phyloP scores from a whole-genome alignment of 306 rosid species.

The Corylus avellana region DNA sequence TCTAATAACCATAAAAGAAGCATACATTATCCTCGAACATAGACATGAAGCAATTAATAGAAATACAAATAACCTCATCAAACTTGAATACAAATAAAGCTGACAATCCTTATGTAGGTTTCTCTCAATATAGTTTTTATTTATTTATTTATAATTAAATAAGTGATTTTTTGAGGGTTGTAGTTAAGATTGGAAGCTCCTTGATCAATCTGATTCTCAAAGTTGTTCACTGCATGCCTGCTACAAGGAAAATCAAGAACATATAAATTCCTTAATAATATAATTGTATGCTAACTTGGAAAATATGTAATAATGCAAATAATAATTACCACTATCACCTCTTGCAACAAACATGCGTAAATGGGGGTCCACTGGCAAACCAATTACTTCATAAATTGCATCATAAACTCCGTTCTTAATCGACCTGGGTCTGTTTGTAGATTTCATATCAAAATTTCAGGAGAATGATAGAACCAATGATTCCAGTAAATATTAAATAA shows the following conservation, averaged over 20 bases:
- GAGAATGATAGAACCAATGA: too few species aligned
- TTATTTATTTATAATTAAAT: too few species aligned
- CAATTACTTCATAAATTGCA: slow-evolving; percentile 42
- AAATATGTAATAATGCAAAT: not conserved
- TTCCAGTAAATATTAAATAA: too few species aligned
- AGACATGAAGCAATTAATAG: too few species aligned
- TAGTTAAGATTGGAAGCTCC: not conserved
- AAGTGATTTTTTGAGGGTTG: too few species aligned
- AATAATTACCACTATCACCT: slow-evolving; percentile 16
- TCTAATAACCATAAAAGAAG: too few species aligned
- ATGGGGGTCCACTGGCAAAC: slow-evolving; percentile 61
- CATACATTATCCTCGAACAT: too few species aligned
- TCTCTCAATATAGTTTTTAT: too few species aligned
- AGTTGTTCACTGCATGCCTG: not conserved
- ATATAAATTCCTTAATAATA: not conserved
- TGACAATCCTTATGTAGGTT: too few species aligned
- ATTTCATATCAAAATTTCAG: not conserved
- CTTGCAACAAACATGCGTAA: slow-evolving; percentile 23
- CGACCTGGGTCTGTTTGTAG: slow-evolving; percentile 10
- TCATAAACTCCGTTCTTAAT: slow-evolving; percentile 38
- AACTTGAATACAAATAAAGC: too few species aligned
- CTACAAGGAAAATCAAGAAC: not conserved
- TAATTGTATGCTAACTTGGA: not conserved
- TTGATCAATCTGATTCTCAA: not conserved
- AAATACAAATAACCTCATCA: too few species aligned